These are phyloP conservation scores for Cercis canadensis DNA, from an alignment of 306 rosid genomes.

Conservation along the genomic window DNA sequence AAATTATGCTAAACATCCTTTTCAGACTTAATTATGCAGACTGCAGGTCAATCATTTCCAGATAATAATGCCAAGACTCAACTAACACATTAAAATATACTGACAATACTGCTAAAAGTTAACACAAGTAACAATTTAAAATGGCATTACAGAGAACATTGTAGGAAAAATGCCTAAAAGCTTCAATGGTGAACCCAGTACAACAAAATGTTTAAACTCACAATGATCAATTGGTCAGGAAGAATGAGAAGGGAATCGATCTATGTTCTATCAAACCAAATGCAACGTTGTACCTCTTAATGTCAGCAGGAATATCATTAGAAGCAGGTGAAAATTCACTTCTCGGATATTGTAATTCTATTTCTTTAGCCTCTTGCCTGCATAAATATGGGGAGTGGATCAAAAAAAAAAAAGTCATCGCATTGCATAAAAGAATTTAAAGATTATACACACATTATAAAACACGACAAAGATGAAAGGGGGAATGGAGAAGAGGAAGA, in stretches of 20 bases:
- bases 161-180: slow-evolving; percentile 6
- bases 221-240: not conserved
- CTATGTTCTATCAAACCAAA: not conserved
- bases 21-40: too few species aligned
- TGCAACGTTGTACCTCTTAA: slow-evolving; percentile 58
- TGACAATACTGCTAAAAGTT: too few species aligned
- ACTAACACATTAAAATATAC: too few species aligned
- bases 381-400: slow-evolving; percentile 22
- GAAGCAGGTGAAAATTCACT: slow-evolving; percentile 39
- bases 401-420: slow-evolving; percentile 11
- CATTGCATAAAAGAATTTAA: slow-evolving; percentile 26
- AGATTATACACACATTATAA: not conserved
- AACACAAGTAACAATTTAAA: too few species aligned
- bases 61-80: too few species aligned
- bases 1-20: too few species aligned
- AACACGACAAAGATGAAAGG: slow-evolving; percentile 3
- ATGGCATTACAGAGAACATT: slow-evolving; percentile 11
- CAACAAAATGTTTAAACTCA: not conserved
- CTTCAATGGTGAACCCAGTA: not conserved
- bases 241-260: slow-evolving; percentile 23
- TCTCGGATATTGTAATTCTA: slow-evolving; percentile 44
- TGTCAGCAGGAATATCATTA: slow-evolving; percentile 47
- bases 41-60: too few species aligned
- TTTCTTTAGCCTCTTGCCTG: slow-evolving; percentile 80
- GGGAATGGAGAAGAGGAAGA: not conserved